These are phyloP conservation scores for Backusella mclennaniae DNA, from an alignment of 192 early-diverging fungal species.

Conservation along the genomic window DNA sequence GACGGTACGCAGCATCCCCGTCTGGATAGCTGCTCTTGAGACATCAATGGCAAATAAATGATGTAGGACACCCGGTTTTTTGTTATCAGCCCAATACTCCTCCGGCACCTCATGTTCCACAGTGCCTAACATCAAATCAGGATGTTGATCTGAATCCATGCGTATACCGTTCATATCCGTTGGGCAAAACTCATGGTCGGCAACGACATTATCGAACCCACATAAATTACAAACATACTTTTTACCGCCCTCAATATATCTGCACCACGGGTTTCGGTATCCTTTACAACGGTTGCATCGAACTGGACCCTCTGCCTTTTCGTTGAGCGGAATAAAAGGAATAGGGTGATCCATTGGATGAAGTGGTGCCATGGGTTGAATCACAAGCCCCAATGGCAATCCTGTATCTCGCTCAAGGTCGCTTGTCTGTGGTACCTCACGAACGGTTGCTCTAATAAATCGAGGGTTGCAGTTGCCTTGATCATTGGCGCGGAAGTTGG, in stretches of 20 bases:
- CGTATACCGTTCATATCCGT: conserved; percentile 91
- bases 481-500: conserved; percentile 81
- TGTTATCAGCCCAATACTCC: conserved; percentile 64
- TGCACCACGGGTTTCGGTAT: conserved; percentile 91
- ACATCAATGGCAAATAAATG: conserved; percentile 97
- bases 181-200: conserved; percentile 90
- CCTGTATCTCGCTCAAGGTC: conserved; percentile 77
- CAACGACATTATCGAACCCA: conserved; percentile 80
- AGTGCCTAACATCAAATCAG: conserved; percentile 87
- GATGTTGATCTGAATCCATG: conserved; percentile 78
- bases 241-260: conserved; percentile 88
- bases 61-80: conserved; percentile 58
- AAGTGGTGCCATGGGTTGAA: conserved; percentile 91
- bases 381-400: conserved; percentile 81
- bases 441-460: conserved; percentile 87
- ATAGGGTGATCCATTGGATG: conserved; percentile 77
- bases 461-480: conserved; percentile 93
- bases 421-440: conserved; percentile 81
- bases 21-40: conserved; percentile 81
- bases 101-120: conserved; percentile 86
- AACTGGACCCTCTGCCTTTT: conserved; percentile 77
- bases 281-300: conserved; percentile 91
- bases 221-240: conserved; percentile 96
- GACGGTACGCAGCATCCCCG: conserved; percentile 72
- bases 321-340: conserved; percentile 70